phyloP scores from a whole-genome alignment of 2,329 filamentous ascomycete species.

The Plectosphaerella sp. region DNA sequence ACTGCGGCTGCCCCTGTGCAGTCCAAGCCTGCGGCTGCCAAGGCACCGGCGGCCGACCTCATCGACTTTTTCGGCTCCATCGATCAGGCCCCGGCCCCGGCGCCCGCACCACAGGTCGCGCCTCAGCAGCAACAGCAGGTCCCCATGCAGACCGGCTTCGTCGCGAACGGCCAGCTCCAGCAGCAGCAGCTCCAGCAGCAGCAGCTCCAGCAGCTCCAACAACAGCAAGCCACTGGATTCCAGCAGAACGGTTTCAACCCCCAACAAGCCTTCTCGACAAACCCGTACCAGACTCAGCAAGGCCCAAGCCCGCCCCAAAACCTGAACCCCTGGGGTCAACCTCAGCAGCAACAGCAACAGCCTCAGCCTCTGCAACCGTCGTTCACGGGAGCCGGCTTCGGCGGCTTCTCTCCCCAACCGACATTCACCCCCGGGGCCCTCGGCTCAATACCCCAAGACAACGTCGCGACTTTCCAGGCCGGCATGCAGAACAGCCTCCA shows the following conservation, averaged over 20 bases:
- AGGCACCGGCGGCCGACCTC: slow-evolving; percentile 69
- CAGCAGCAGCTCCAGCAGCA: no score
- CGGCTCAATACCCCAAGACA: slow-evolving; percentile 54
- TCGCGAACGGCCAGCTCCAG: slow-evolving; percentile 25
- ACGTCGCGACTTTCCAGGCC: slow-evolving; percentile 45
- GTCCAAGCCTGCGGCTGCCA: slow-evolving; percentile 44
- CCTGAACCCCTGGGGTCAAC: slow-evolving; percentile 22
- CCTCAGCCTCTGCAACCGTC: slow-evolving; percentile 40
- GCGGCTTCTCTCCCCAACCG: slow-evolving; percentile 69
- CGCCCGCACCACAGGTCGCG: slow-evolving; percentile 23
- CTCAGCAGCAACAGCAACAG: slow-evolving; percentile 17
- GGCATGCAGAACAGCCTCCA: slow-evolving; percentile 34
- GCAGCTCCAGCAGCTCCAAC: slow-evolving; percentile 13
- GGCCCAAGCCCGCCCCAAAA: slow-evolving; percentile 34
- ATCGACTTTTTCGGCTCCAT: slow-evolving; percentile 96
- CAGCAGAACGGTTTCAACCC: slow-evolving; percentile 35
- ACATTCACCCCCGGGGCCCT: slow-evolving; percentile 50
- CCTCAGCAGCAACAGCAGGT: slow-evolving; percentile 24
- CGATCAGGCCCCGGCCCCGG: slow-evolving; percentile 75
- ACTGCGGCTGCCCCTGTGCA: slow-evolving; percentile 12
- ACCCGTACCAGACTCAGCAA: slow-evolving; percentile 36
- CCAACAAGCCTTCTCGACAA: slow-evolving; percentile 35
- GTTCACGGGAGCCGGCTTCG: slow-evolving; percentile 73
- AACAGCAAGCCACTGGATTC: slow-evolving; percentile 19
- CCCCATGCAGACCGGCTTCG: slow-evolving; percentile 18